These are phyloP conservation scores for Prunus persica DNA, from an alignment of 306 rosid species.

Conservation along the genomic window Prunus_persica_NCBIv2 NC_034009.1:26257501-26258000, in stretches of 20 bases:
- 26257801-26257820: constrained; percentile 18
- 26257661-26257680: not conserved
- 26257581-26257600: constrained; percentile 15
- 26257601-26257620: not conserved
- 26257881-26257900: constrained; percentile 22
- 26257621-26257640: not conserved
- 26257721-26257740: constrained; percentile 41
- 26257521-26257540: not conserved
- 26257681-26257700: not conserved
- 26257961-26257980: not conserved
- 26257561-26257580: constrained; percentile 26
- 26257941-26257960: not conserved
- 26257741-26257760: constrained; percentile 21
- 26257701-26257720: constrained; percentile 35
- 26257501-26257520: not conserved
- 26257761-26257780: constrained; percentile 25
- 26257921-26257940: constrained; percentile 28
- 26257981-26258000: not conserved
- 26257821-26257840: constrained; percentile 36
- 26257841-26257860: constrained; percentile 61
- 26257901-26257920: constrained; percentile 11
- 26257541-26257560: not conserved
- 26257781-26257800: constrained; percentile 13
- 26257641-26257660: not conserved
- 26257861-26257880: constrained; percentile 2